Evolutionary conservation across 768 basidiomycete species (phyloP).

Genomic region (Suillus subalutaceus): DNA sequence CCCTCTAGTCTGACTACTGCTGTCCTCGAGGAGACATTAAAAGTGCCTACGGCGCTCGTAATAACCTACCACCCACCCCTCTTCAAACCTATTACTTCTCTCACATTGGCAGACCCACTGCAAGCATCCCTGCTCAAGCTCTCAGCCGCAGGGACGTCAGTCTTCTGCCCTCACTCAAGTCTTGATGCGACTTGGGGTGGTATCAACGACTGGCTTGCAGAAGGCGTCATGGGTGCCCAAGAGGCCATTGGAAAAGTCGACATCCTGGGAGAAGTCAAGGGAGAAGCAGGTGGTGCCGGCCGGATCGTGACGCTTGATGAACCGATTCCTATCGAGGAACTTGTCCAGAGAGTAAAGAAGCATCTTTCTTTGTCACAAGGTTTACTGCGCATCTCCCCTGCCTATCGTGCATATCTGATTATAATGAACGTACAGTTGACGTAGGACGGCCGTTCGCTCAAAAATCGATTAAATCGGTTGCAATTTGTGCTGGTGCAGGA

Average conservation of each 20-base stretch:
- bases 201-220: slow-evolving; percentile 88
- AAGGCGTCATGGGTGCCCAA: slow-evolving; percentile 45
- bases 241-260: slow-evolving; percentile 33
- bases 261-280: slow-evolving; percentile 43
- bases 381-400: slow-evolving; percentile 30
- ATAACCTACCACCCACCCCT: slow-evolving; percentile 87
- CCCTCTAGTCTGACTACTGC: slow-evolving; percentile 66
- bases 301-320: slow-evolving; percentile 65
- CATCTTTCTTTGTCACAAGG: slow-evolving; percentile 63
- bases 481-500: slow-evolving; percentile 92
- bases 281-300: slow-evolving; percentile 64
- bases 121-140: slow-evolving; percentile 82
- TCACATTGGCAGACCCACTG: slow-evolving; percentile 79
- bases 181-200: slow-evolving; percentile 85
- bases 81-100: slow-evolving; percentile 71
- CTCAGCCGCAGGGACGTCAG: slow-evolving; percentile 78
- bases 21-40: slow-evolving; percentile 70
- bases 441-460: slow-evolving; percentile 53
- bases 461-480: slow-evolving; percentile 59
- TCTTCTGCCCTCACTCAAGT: slow-evolving; percentile 88
- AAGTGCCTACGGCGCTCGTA: slow-evolving; percentile 63
- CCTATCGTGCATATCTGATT: not conserved
- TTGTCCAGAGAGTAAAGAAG: slow-evolving; percentile 70
- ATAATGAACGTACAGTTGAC: slow-evolving; percentile 51
- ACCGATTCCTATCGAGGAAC: slow-evolving; percentile 58